phyloP scores from a whole-genome alignment of 139 green algal genomes.

The Diplosphaera chodatii region DNA sequence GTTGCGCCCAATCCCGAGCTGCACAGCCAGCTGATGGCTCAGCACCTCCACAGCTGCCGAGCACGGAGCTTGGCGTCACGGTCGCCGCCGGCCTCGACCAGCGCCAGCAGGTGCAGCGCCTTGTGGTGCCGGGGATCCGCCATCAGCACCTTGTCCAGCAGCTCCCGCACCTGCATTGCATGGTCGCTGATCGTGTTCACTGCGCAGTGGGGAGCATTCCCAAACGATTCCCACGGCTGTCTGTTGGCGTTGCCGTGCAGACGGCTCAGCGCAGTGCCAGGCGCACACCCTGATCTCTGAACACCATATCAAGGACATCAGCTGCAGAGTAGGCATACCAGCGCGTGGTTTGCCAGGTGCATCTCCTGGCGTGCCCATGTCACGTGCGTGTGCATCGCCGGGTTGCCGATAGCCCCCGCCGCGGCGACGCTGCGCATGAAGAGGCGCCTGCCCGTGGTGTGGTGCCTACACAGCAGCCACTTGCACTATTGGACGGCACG shows the following conservation, averaged over 20 bases:
- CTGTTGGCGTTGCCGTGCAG: too few relatives aligned
- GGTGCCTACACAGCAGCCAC: neutral
- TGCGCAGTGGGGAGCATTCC: too few relatives aligned
- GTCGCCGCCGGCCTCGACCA: conserved; percentile 4
- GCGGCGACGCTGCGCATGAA: neutral
- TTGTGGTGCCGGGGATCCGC: neutral
- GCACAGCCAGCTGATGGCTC: too few relatives aligned
- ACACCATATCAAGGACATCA: too few relatives aligned
- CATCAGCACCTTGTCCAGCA: conserved; percentile 5
- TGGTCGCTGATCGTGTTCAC: too few relatives aligned
- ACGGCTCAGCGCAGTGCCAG: too few relatives aligned
- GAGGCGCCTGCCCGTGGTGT: neutral
- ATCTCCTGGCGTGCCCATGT: neutral
- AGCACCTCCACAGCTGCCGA: neutral
- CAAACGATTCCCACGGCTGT: too few relatives aligned
- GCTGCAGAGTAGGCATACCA: too few relatives aligned
- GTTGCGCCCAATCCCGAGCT: too few relatives aligned
- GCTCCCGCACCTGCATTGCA: neutral
- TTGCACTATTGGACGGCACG: too few relatives aligned
- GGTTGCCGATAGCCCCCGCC: too few relatives aligned
- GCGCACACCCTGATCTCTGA: too few relatives aligned
- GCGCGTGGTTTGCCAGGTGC: neutral
- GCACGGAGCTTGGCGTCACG: neutral
- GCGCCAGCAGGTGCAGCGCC: neutral
- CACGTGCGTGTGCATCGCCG: neutral